Conservation (phyloP, 192 early-diverging fungal species). For the Lobosporangium transversale region DNA sequence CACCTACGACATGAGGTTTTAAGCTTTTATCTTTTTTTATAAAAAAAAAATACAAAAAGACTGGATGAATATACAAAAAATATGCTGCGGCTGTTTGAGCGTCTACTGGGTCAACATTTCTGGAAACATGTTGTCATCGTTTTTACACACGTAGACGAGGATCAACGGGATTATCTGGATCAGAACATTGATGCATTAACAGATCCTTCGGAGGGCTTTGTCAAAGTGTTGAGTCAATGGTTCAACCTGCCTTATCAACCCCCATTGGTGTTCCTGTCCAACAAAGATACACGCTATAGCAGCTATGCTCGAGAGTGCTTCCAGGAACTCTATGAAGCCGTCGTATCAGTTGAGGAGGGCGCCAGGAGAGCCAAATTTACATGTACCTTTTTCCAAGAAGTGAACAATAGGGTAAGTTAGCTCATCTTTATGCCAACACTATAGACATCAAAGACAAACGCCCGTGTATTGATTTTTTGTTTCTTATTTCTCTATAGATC, state of each 20-base stretch:
- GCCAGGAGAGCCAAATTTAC: slow-evolving; percentile 53
- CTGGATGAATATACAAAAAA: slow-evolving; percentile 64
- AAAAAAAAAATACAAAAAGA: too few species aligned
- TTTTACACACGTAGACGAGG: slow-evolving; percentile 65
- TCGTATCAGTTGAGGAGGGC: slow-evolving; percentile 51
- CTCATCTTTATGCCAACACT: too few species aligned
- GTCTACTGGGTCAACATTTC: slow-evolving; percentile 59
- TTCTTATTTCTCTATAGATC: slow-evolving; percentile 8
- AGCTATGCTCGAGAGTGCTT: slow-evolving; percentile 58
- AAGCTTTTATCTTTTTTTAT: too few species aligned
- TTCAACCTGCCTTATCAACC: slow-evolving; percentile 56
- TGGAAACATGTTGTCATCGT: slow-evolving; percentile 64
- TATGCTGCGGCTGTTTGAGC: slow-evolving; percentile 60
- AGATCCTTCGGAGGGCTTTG: slow-evolving; percentile 58
- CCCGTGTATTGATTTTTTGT: too few species aligned
- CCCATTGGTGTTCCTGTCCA: slow-evolving; percentile 60
- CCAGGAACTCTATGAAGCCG: slow-evolving; percentile 57
- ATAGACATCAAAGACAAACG: too few species aligned
- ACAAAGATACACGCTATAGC: slow-evolving; percentile 52
- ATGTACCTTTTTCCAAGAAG: slow-evolving; percentile 58
- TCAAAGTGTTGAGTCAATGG: slow-evolving; percentile 55
- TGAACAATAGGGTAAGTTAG: slow-evolving; percentile 37
- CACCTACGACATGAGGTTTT: neutral
- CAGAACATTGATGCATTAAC: slow-evolving; percentile 55
- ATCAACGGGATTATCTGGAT: slow-evolving; percentile 55